phyloP scores from a whole-genome alignment of 495 filamentous ascomycete species.

The Glonium stellatum region DNA sequence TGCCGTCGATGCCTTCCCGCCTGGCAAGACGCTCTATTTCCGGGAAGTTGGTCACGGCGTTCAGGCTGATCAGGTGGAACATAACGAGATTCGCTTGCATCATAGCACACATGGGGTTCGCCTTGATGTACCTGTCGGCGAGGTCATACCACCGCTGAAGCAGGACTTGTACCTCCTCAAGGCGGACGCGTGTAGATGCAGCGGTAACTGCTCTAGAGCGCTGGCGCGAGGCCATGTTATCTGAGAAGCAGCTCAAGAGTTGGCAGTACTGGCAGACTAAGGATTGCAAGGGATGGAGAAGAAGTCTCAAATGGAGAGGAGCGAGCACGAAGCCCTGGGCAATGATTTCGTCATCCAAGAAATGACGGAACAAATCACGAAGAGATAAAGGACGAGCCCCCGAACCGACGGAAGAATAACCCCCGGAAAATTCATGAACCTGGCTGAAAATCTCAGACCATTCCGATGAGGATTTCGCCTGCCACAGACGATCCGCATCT shows the following conservation, averaged over 20 bases:
- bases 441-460: constrained; percentile 49
- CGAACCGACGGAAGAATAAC: constrained; percentile 37
- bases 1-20: constrained; percentile 43
- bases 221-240: constrained; percentile 32
- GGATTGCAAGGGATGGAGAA: constrained; percentile 38
- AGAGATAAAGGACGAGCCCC: constrained; percentile 45
- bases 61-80: constrained; percentile 57
- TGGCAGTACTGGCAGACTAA: constrained; percentile 38
- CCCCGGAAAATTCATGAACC: constrained; percentile 42
- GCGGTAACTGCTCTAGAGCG: constrained; percentile 40
- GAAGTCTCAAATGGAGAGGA: constrained; percentile 35
- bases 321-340: constrained; percentile 36
- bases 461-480: constrained; percentile 35
- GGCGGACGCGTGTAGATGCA: constrained; percentile 44
- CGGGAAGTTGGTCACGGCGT: constrained; percentile 51
- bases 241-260: constrained; percentile 39
- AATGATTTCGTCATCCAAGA: constrained; percentile 38
- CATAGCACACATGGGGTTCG: constrained; percentile 35
- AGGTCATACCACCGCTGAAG: constrained; percentile 54
- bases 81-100: constrained; percentile 53
- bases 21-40: constrained; percentile 54
- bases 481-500: constrained; percentile 49
- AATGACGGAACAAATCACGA: constrained; percentile 49
- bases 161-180: constrained; percentile 50
- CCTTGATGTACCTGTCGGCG: constrained; percentile 37